Conservation (phyloP, 75 land plant genomes). For the Picea sitchensis region DNA sequence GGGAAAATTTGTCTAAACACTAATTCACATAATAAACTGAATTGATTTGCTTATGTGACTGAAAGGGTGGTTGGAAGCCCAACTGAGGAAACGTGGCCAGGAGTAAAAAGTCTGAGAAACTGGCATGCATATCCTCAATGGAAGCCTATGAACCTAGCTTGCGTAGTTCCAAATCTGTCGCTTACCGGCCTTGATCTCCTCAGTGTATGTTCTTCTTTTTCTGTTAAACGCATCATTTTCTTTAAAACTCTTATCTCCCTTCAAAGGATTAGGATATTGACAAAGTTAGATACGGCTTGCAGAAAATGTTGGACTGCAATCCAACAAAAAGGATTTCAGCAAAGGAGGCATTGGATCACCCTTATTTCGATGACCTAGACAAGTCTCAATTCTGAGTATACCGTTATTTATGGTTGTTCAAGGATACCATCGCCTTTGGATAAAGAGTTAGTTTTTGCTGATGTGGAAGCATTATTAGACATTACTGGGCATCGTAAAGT, state of each 20-base stretch:
- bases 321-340: slow-evolving; percentile 68
- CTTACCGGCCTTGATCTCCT: slow-evolving; percentile 68
- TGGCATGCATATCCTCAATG: slow-evolving; percentile 98
- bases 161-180: slow-evolving; percentile 68
- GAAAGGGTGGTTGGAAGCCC: slow-evolving; percentile 89
- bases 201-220: slow-evolving; percentile 26
- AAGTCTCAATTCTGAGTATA: slow-evolving; percentile 53
- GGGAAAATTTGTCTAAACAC: no score
- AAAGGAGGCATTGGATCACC: slow-evolving; percentile 70
- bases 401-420: not conserved
- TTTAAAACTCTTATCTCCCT: not conserved
- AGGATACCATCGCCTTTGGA: no score
- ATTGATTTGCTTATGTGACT: not conserved
- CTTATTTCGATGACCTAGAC: slow-evolving; percentile 70
- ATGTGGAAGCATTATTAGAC: no score
- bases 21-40: not conserved
- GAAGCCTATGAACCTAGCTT: slow-evolving; percentile 65
- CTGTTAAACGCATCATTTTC: not conserved
- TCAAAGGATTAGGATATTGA: not conserved
- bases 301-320: slow-evolving; percentile 71
- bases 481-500: no score
- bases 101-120: slow-evolving; percentile 71
- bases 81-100: slow-evolving; percentile 87
- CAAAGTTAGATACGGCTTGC: not conserved
- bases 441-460: no score